Conservation (phyloP, 805 yeast species). For the Saccharomyces eubayanus region DNA sequence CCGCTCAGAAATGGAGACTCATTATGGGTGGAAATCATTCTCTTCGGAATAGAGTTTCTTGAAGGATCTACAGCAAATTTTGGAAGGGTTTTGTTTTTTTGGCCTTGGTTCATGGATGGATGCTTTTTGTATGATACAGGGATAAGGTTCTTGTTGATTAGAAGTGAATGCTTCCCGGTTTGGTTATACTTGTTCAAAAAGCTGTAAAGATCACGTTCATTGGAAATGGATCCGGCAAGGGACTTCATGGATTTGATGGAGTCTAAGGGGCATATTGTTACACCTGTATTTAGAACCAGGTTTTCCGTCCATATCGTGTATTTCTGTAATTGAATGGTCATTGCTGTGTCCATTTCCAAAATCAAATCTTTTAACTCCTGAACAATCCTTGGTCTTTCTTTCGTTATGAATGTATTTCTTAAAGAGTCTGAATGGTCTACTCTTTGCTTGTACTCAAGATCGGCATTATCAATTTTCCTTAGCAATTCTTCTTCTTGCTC, state of each 20-base stretch:
- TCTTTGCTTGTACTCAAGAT: conserved; percentile 73
- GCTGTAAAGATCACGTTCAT: conserved; percentile 72
- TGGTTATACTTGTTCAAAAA: conserved; percentile 46
- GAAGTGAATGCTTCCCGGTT: conserved; percentile 26
- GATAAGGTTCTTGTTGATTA: conserved; percentile 36
- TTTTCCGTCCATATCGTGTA: conserved; percentile 85
- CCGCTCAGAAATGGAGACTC: conserved; percentile 25
- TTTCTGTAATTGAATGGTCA: conserved; percentile 80
- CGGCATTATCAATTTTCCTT: conserved; percentile 74
- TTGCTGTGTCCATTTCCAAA: conserved; percentile 81
- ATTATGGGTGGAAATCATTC: conserved; percentile 29
- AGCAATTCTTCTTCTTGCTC: conserved; percentile 85
- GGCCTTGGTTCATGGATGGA: conserved; percentile 43
- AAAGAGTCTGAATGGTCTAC: conserved; percentile 64
- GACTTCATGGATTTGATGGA: conserved; percentile 58
- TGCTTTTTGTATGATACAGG: conserved; percentile 70
- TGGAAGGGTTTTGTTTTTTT: conserved; percentile 19
- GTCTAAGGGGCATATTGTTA: conserved; percentile 66
- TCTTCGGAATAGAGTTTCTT: conserved; percentile 26
- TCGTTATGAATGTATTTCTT: conserved; percentile 62
- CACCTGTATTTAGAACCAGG: conserved; percentile 73
- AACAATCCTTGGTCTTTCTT: conserved; percentile 70
- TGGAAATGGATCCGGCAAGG: conserved; percentile 69
- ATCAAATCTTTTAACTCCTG: conserved; percentile 66
- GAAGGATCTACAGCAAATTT: conserved; percentile 26